These are phyloP conservation scores for Erodium maritimum DNA, from an alignment of 345 rosid genomes.

Conservation along the genomic window DNA sequence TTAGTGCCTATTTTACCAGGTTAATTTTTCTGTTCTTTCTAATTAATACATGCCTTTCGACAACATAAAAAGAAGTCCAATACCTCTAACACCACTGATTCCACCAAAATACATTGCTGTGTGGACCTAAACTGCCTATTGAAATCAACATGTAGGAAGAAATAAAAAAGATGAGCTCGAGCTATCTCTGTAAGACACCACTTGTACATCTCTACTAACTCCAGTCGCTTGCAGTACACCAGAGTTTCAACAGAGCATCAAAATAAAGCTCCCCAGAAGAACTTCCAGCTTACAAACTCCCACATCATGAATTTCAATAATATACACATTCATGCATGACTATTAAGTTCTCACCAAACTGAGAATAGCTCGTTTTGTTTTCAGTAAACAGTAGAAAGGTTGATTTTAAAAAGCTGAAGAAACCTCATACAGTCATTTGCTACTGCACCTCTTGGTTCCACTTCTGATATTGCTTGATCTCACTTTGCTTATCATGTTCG, in stretches of 20 bases:
- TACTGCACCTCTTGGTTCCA: constrained; percentile 15
- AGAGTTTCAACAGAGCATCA: constrained; percentile 43
- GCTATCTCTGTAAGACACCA: neutral
- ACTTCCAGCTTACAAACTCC: constrained; percentile 26
- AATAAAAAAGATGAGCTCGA: neutral
- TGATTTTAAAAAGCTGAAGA: constrained; percentile 11
- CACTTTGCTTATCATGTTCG: neutral
- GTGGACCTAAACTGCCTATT: neutral
- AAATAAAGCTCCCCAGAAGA: constrained; percentile 45
- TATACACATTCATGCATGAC: constrained; percentile 29
- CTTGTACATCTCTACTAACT: constrained; percentile 24
- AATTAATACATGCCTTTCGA: too few species aligned
- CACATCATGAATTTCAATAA: constrained; percentile 21
- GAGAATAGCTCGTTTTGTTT: constrained; percentile 1
- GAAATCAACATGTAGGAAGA: neutral
- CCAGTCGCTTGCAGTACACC: constrained; percentile 3
- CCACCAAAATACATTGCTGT: neutral
- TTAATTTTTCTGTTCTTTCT: too few species aligned
- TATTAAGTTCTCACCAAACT: constrained; percentile 9
- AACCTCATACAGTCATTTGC: constrained; percentile 16
- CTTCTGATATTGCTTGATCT: constrained; percentile 1
- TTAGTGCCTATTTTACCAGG: constrained; percentile 1
- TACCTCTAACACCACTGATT: neutral
- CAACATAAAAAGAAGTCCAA: too few species aligned
- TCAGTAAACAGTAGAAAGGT: neutral